Evolutionary conservation across 1,284 basidiomycete species (phyloP).

Genomic region (Tilletia caries): DNA sequence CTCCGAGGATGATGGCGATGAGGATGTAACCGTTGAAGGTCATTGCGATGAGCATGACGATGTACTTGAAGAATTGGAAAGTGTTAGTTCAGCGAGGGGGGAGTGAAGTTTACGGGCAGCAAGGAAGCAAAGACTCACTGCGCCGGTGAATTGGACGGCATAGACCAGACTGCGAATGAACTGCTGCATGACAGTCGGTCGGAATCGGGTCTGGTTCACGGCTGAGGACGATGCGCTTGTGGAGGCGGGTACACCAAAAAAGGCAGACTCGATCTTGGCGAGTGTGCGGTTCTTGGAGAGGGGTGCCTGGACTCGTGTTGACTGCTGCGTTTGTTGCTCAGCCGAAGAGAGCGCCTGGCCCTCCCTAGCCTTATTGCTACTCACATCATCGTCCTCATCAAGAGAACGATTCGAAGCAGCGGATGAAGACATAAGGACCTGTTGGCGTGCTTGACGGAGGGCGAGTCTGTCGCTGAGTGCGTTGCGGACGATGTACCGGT

Average conservation of each 20-base stretch:
- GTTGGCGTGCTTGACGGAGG: constrained; percentile 1
- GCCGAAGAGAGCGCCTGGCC: not conserved
- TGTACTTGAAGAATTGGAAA: constrained; percentile 18
- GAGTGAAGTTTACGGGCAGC: not conserved
- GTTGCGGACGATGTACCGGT: constrained; percentile 23
- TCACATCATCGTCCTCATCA: too few relatives aligned
- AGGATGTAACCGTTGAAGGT: constrained; percentile 29
- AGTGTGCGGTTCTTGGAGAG: constrained; percentile 1
- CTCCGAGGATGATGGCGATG: constrained; percentile 24
- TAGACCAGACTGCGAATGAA: constrained; percentile 23
- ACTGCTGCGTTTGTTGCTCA: not conserved
- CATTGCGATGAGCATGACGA: constrained; percentile 31
- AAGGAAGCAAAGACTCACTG: constrained; percentile 16
- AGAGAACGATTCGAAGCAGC: not conserved
- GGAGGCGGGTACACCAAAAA: constrained; percentile 15
- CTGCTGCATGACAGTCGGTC: constrained; percentile 23
- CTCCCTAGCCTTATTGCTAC: not conserved
- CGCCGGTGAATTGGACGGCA: constrained; percentile 24
- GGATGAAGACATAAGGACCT: not conserved
- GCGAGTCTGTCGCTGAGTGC: constrained; percentile 12
- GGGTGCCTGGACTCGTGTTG: not conserved
- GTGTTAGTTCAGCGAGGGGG: not conserved
- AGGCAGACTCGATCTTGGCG: constrained; percentile 13
- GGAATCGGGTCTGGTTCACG: constrained; percentile 10
- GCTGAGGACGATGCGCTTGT: constrained; percentile 1